Base-by-base conservation (phyloP, 768 basidiomycete genomes). In the Phaeolepiota aurea region DNA sequence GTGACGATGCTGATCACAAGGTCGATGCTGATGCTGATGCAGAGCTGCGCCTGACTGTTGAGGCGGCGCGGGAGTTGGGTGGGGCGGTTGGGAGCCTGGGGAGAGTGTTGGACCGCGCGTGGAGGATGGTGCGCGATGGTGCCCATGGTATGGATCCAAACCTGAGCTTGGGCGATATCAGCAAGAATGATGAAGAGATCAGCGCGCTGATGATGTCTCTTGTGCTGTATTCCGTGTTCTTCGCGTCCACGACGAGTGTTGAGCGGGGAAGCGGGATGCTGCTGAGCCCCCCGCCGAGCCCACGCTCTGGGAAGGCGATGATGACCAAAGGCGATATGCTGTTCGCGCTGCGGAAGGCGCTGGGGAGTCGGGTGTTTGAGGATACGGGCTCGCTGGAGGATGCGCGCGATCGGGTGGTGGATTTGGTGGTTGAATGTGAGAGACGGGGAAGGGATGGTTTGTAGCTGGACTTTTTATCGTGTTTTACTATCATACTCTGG, bases 381-480 rank as follows among this genome's bases (percentile, higher is more conserved):
- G 59, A 53, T 22, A 57, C 40, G 45, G 23, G 44, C 22, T 54
- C 57, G 19, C 55, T 87, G 40, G 86, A 88, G 55, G 84, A 87
- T 44, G 85, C 84, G 35, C 68, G 79, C 42, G 87, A 88, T 57
- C 61, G 69, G n/a, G 79, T 78, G 23, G 82, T 87, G 35, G 87
- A 89, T 61, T 65, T 81, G 66, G 66, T 87, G 41, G 65, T 71
- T 14, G 69, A 67, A 23, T 50, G 57, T 20, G 69, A 70, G 52
- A 57, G 66, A 47, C 54, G 47, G 48, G 55, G 57, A 44, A 45
- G 51, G 41, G 41, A 14, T 2, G 7, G 22, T 3, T 30, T 31
- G n/a, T n/a, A n/a, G n/a, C n/a, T n/a, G n/a, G n/a, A n/a, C n/a
- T n/a, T n/a, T n/a, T n/a, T n/a, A n/a, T n/a, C 28, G 28, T 10